A percentile compares a stretch with the other conserved stretches of the same genome.
These are phyloP conservation scores for Aspergillus ibericus DNA, from an alignment of 2,329 filamentous ascomycete species.

Conservation along the genomic window DNA sequence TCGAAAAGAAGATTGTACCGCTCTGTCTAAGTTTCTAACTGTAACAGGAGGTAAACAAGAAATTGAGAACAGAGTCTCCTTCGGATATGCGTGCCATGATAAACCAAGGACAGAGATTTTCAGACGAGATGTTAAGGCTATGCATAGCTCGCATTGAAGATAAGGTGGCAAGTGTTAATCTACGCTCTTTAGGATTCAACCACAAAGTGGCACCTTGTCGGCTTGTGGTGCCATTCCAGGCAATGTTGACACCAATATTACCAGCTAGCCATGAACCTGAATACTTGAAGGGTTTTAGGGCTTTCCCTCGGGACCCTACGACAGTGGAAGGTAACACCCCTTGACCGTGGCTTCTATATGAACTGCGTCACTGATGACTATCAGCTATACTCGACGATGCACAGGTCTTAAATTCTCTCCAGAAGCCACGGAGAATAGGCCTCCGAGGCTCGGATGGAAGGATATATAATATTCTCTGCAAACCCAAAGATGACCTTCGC, in stretches of 20 bases:
- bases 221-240: conserved; percentile 86
- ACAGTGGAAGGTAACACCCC: conserved; percentile 62
- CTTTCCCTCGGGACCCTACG: conserved; percentile 82
- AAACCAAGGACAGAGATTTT: conserved; percentile 75
- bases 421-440: conserved; percentile 86
- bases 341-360: background rate
- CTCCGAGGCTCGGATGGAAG: conserved; percentile 87
- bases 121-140: conserved; percentile 75
- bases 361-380: conserved; percentile 18
- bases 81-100: conserved; percentile 71
- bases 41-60: conserved; percentile 52
- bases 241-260: conserved; percentile 77
- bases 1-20: background rate
- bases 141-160: conserved; percentile 77
- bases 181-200: conserved; percentile 80
- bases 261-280: conserved; percentile 70
- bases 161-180: conserved; percentile 70
- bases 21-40: conserved; percentile 11
- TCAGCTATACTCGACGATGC: conserved; percentile 78
- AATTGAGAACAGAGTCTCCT: conserved; percentile 40
- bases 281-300: conserved; percentile 69
- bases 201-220: conserved; percentile 77
- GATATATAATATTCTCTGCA: conserved; percentile 86
- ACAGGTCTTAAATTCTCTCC: conserved; percentile 83
- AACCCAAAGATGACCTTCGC: conserved; percentile 95